These are phyloP conservation scores for Saxophila tyrrhenica DNA, from an alignment of 495 filamentous ascomycete species.

Conservation along the genomic window DNA sequence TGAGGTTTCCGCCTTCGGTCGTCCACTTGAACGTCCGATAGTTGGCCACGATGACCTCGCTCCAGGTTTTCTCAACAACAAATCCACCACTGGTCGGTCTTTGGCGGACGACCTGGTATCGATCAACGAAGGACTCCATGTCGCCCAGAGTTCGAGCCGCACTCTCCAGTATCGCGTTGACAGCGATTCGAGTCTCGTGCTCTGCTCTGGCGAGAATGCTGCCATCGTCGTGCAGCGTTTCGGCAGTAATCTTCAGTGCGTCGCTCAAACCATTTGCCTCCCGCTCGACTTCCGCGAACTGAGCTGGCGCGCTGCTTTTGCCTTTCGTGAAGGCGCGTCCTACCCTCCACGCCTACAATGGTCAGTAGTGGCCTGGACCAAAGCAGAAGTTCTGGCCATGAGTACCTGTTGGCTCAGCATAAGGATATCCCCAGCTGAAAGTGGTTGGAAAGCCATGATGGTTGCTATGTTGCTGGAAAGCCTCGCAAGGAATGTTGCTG, in stretches of 20 bases:
- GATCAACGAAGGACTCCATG: conserved; percentile 30
- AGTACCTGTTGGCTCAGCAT: conserved; percentile 27
- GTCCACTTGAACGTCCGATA: conserved; percentile 33
- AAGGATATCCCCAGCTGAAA: conserved; percentile 33
- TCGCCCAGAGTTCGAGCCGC: conserved; percentile 27
- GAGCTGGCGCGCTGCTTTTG: conserved; percentile 27
- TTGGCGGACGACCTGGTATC: conserved; percentile 30
- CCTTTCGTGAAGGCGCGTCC: conserved; percentile 33
- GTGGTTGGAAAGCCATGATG: conserved; percentile 11
- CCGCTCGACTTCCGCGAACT: conserved; percentile 33
- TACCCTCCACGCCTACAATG: conserved; percentile 29
- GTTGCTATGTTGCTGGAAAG: not conserved
- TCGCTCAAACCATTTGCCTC: conserved; percentile 30
- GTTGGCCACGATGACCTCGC: conserved; percentile 25
- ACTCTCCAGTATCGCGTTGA: conserved; percentile 25
- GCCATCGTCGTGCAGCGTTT: conserved; percentile 29
- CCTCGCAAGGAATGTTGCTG: not conserved
- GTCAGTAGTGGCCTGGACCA: no score
- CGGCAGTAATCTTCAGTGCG: conserved; percentile 29
- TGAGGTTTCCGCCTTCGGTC: conserved; percentile 29
- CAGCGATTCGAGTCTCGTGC: conserved; percentile 20
- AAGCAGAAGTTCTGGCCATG: not conserved
- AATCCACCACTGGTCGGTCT: conserved; percentile 24
- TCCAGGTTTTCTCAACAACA: conserved; percentile 29
- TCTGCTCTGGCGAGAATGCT: conserved; percentile 25